Evolutionary conservation across 257 asterid species (phyloP).

Genomic region (Solanum boliviense): DNA sequence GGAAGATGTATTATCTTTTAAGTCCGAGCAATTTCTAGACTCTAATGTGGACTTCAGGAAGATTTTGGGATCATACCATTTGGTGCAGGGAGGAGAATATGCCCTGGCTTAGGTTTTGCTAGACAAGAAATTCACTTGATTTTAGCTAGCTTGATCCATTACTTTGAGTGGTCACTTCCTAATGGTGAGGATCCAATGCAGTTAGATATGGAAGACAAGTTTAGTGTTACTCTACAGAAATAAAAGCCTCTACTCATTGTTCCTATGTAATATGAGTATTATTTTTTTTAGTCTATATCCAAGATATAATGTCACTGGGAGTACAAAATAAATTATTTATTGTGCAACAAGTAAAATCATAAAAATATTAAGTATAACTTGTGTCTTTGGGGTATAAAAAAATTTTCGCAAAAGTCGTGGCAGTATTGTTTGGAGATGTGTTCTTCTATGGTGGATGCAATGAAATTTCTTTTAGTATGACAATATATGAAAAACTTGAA

Average conservation of each 20-base stretch:
- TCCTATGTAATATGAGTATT: not conserved
- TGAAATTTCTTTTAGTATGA: too few relatives aligned
- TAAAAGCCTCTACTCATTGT: not conserved
- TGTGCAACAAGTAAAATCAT: too few relatives aligned
- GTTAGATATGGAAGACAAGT: constrained; percentile 13
- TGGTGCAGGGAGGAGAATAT: constrained; percentile 40
- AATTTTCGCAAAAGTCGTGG: too few relatives aligned
- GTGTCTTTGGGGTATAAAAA: too few relatives aligned
- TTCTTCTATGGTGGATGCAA: too few relatives aligned
- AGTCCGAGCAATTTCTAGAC: constrained; percentile 21
- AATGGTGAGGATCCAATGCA: not conserved
- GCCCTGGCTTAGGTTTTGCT: constrained; percentile 38
- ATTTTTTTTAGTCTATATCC: not conserved
- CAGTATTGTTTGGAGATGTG: too few relatives aligned
- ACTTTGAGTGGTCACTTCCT: constrained; percentile 21
- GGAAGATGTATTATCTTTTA: constrained; percentile 25
- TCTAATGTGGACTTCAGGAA: constrained; percentile 17
- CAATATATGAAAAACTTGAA: too few relatives aligned
- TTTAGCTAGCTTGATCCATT: constrained; percentile 15
- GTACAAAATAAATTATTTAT: too few relatives aligned
- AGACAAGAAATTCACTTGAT: constrained; percentile 9
- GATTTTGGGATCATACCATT: constrained; percentile 32
- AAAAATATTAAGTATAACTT: too few relatives aligned
- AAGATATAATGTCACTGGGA: too few relatives aligned
- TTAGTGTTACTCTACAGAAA: constrained; percentile 14